A percentile compares a stretch with the other conserved stretches of the same genome.
Evolutionary conservation across 2,329 filamentous ascomycete genomes (phyloP).

Genomic region (Aspergillus neoniger): DNA sequence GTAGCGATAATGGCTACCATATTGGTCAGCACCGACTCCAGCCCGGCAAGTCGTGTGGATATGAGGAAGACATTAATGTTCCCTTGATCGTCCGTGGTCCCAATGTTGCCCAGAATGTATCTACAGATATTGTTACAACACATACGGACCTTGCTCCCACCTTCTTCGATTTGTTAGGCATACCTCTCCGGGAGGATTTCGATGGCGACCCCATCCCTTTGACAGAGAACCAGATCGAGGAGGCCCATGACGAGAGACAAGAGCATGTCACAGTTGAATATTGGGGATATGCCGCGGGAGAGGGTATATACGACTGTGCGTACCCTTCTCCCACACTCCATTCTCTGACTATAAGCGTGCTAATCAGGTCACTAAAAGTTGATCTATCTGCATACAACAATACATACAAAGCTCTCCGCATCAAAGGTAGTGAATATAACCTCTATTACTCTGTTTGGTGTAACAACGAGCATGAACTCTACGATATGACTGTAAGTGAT

Average conservation of each 20-base stretch:
- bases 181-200: neutral
- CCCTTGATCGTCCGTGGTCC: slow-evolving; percentile 61
- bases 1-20: slow-evolving; percentile 61
- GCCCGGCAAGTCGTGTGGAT: slow-evolving; percentile 58
- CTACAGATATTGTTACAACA: slow-evolving; percentile 52
- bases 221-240: neutral
- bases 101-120: slow-evolving; percentile 47
- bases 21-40: slow-evolving; percentile 58
- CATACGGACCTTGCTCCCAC: slow-evolving; percentile 48
- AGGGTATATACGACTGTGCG: neutral
- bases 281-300: neutral
- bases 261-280: slow-evolving; percentile 7
- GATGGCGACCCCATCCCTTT: neutral
- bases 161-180: neutral
- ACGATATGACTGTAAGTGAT: slow-evolving; percentile 35
- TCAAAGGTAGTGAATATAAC: slow-evolving; percentile 37
- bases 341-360: too few relatives aligned
- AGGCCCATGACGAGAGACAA: neutral
- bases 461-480: slow-evolving; percentile 43
- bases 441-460: slow-evolving; percentile 46
- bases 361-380: neutral
- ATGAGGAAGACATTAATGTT: slow-evolving; percentile 60
- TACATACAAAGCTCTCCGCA: slow-evolving; percentile 42
- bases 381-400: slow-evolving; percentile 32
- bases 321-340: too few relatives aligned